These are phyloP conservation scores for Botryosphaeria dothidea DNA, from an alignment of 2,329 filamentous ascomycete species.

Conservation along the genomic window DNA sequence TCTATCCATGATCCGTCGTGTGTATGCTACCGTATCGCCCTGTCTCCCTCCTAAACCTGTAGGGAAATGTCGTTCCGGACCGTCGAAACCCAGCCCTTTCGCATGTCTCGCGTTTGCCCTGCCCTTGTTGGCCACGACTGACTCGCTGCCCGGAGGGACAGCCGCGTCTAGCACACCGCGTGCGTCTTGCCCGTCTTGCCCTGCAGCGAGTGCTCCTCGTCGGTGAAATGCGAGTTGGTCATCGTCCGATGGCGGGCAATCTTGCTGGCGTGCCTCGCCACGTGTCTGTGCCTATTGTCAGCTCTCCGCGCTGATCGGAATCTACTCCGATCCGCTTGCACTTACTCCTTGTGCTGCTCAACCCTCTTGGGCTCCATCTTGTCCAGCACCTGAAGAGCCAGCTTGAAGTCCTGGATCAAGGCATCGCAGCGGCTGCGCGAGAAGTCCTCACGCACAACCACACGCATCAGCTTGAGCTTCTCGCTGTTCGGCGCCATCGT, in stretches of 20 bases:
- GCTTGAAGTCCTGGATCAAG: constrained; percentile 75
- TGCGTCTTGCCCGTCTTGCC: constrained; percentile 91
- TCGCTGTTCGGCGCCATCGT: constrained; percentile 92
- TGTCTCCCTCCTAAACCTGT: not conserved
- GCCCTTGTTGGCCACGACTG: not conserved
- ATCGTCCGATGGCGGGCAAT: constrained; percentile 31
- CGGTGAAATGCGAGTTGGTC: constrained; percentile 54
- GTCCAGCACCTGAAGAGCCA: constrained; percentile 70
- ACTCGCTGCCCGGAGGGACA: not conserved
- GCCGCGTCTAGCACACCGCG: constrained; percentile 66
- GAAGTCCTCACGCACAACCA: constrained; percentile 93
- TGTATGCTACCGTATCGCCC: not conserved
- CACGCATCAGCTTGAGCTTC: constrained; percentile 83
- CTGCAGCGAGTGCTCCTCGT: constrained; percentile 84
- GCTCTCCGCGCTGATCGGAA: not conserved
- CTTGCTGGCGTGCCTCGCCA: constrained; percentile 24
- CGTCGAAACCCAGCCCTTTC: not conserved
- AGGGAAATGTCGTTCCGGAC: not conserved
- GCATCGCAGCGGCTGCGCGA: constrained; percentile 77
- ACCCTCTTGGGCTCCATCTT: constrained; percentile 73
- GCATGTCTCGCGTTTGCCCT: not conserved
- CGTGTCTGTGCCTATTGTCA: constrained; percentile 24
- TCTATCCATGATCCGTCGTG: not conserved
- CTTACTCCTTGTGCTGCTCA: constrained; percentile 66
- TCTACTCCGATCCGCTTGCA: constrained; percentile 13